Evolutionary conservation across 176 grass and related monocot species (phyloP), one percentile per base, ranked within the genome.

Genomic region (Sorghum bicolor): DNA sequence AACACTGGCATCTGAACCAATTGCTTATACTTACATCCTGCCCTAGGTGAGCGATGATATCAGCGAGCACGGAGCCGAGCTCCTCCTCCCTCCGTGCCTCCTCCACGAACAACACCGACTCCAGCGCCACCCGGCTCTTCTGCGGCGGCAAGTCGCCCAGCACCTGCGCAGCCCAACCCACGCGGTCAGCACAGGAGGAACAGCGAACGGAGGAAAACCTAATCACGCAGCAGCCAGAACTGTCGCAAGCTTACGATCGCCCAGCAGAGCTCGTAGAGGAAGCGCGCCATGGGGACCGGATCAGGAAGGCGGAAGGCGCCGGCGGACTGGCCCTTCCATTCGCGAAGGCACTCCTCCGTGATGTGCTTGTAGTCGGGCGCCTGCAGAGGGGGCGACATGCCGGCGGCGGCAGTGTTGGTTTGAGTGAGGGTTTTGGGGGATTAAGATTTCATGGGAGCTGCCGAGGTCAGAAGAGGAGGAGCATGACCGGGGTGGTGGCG

Each of bases 211-310:
- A 83, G 67, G 38, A 22, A 79, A 86, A 72, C 64, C 82, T 30
- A 85, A 82, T 44, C 77, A 22, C 33, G 65, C 53, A 29, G 60
- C 38, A 76, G 34, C 20, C 57, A 53, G 16, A 47, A 9, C 20
- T 73, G 75, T 37, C 53, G 66, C 24, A 53, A 84, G 92, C 86
- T 84, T 57, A 93, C 97, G 89, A 89, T 87, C n/a, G 89, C 93
- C 91, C 91, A 99, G 89, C 97, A 99, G 65, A 99, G 88, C 79
- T 99, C 97, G 86, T 90, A 99, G 87, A 99, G 97, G 86, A 99
- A 99, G 48, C 93, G 93, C 58, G 74, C 40, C 53, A 57, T 57
- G 53, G 53, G 53, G 6, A 57, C 96, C 38, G 93, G 93, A 92
- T 99, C 93, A 52, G 91, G 37, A 43, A 91, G 25, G 55, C 87